Base-by-base conservation (phyloP, 352 stramenopile species). In the Elongisporangium undulatum region DNA sequence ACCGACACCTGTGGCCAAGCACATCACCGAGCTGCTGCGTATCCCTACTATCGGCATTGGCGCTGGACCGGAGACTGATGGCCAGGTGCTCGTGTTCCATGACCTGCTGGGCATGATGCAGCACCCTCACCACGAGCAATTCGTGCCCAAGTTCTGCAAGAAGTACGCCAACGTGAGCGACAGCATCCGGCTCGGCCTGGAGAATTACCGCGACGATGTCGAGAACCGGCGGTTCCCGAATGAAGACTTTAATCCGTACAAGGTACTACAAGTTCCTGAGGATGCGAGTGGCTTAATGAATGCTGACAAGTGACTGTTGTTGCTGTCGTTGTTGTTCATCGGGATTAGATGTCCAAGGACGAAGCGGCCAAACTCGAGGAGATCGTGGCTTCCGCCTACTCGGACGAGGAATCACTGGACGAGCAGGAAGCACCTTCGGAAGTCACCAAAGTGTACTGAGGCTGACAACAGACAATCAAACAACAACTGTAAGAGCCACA, bases 1-100 rank as follows among this genome's bases (percentile, higher is more conserved):
- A 13, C 84, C 85, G 13, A 81, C 83, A 17, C 61, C 93, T 59
- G 97, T 99, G 16, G 96, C 90, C 12, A 88, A 91, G 56, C 88
- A 89, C 13, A 82, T 99, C 54, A 99, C 97, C 0, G 81, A 98
- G 38, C 76, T 97, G 19, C 77, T 99, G 10, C 85, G 97, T 54
- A 98, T 99, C 68, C 97, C 97, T 6, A 98, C 94, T 2, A 99
- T 99, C 69, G 97, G 97, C 21, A 99, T 99, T 68, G 97, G 97
- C 39, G 96, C 96, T 51, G 94, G 94, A 0, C 79, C 89, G 12
- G 72, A 96, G 23, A 99, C 95, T 2, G 97, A 92, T 50, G 96
- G 96, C 3, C 96, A 99, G 71, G 85, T 99, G 20, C 69, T 99
- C 19, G 97, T 99, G 5, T 99, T 97, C 72, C 97, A 99, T 68